These are phyloP conservation scores for Ceratobasidium sp. DNA, from an alignment of 1,284 basidiomycete species.

Conservation along the genomic window DNA sequence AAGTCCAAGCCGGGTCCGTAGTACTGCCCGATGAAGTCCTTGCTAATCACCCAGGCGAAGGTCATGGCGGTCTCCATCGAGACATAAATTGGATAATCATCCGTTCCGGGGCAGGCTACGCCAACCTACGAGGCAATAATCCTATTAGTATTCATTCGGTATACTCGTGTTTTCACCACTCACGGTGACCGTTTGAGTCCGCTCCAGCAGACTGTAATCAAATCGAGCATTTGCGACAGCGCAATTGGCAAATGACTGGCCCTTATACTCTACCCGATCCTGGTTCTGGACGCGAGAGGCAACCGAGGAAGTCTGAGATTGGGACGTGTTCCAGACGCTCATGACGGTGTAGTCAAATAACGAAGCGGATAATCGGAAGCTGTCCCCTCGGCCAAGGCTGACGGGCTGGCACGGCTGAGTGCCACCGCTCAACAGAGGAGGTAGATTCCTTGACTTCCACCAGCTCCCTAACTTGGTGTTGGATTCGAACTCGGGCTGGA, in stretches of 20 bases:
- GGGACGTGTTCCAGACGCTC: slow-evolving; percentile 21
- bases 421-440: not conserved
- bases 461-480: not conserved
- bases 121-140: slow-evolving; percentile 12
- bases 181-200: slow-evolving; percentile 17
- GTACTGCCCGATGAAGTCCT: slow-evolving; percentile 37
- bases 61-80: slow-evolving; percentile 17
- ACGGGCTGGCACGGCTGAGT: slow-evolving; percentile 17
- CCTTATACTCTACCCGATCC: slow-evolving; percentile 23
- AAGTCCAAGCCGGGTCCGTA: slow-evolving; percentile 12
- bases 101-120: slow-evolving; percentile 5
- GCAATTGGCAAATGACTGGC: slow-evolving; percentile 10
- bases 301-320: not conserved
- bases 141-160: not conserved
- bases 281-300: slow-evolving; percentile 4
- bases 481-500: slow-evolving; percentile 7
- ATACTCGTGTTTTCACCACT: not conserved
- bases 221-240: slow-evolving; percentile 1
- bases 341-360: slow-evolving; percentile 34
- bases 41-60: slow-evolving; percentile 10
- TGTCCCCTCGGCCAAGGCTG: slow-evolving; percentile 26
- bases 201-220: slow-evolving; percentile 25
- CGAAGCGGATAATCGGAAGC: slow-evolving; percentile 14
- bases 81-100: slow-evolving; percentile 11
- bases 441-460: slow-evolving; percentile 18